Base-by-base conservation (phyloP, 345 rosid genomes). In the Erucastrum elatum region DNA sequence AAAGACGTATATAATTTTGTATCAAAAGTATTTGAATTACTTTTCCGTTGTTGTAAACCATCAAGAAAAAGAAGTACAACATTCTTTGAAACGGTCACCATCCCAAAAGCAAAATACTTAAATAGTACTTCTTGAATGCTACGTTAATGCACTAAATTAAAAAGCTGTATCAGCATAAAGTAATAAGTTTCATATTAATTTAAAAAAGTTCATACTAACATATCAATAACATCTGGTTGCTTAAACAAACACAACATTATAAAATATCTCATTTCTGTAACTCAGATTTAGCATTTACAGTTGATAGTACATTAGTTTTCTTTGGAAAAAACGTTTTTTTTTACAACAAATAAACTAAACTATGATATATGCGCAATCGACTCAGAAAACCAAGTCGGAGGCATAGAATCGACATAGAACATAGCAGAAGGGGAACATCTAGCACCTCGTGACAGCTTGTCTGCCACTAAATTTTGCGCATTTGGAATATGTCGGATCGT, bases 31-130 rank as follows among this genome's bases (percentile, higher is more conserved):
- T 56, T 77, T n/a, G 7, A 29, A 17, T n/a, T 66, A 66, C 58
- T 33, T 71, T 72, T 79, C 58, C 11, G 53, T n/a, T 25, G 73
- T 56, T 78, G 27, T 17, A 35, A 49, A 21, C 9, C 56, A 37
- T 37, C 30, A 44, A 44, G 17, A 59, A 41, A 16, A 68, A 68
- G 11, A 41, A 59, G 61, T 60, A 29, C 31, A 60, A 29, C 64
- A 33, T 77, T 15, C 27, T 70, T 77, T 77, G 81, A 71, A 77
- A 39, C 29, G 76, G 72, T 77, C 72, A 65, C 76, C 59, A 55
- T 56, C 72, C 60, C 27, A 26, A 37, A 71, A 25, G 15, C 27
- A 74, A 13, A 61, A 63, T 31, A 74, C 13, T 65, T 61, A 37
- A 27, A 60, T 33, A 34, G 65, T 21, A 56, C 51, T 70, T 15